These are phyloP conservation scores for Clavispora carvajalis DNA, from an alignment of 805 yeast genomes.

Conservation along the genomic window DNA sequence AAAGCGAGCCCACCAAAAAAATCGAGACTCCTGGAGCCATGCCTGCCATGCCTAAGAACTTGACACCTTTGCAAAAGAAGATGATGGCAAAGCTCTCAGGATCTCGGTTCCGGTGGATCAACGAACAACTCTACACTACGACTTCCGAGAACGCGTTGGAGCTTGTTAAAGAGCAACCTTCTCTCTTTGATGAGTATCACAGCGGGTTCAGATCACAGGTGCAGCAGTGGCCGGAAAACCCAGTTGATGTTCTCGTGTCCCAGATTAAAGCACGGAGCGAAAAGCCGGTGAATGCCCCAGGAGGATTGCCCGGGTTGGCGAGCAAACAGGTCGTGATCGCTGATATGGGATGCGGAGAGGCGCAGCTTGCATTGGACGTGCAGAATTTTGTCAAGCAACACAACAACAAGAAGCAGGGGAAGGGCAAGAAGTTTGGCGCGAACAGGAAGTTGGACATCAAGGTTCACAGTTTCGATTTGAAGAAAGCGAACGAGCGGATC, in stretches of 20 bases:
- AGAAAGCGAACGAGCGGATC: slow-evolving; percentile 80
- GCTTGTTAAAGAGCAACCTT: slow-evolving; percentile 75
- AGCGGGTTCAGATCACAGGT: slow-evolving; percentile 94
- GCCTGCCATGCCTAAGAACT: slow-evolving; percentile 29
- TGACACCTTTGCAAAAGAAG: slow-evolving; percentile 88
- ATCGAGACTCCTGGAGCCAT: slow-evolving; percentile 12
- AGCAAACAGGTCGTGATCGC: slow-evolving; percentile 71
- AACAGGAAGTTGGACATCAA: slow-evolving; percentile 43
- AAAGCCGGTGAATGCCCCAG: slow-evolving; percentile 86
- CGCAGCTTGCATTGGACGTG: slow-evolving; percentile 71
- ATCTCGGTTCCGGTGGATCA: slow-evolving; percentile 95
- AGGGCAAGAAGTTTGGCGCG: slow-evolving; percentile 23
- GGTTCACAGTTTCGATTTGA: slow-evolving; percentile 88
- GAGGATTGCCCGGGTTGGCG: slow-evolving; percentile 82
- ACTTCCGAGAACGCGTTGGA: slow-evolving; percentile 71
- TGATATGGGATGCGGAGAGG: slow-evolving; percentile 99
- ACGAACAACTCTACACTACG: slow-evolving; percentile 91
- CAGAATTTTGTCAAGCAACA: slow-evolving; percentile 39
- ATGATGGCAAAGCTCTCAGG: slow-evolving; percentile 95
- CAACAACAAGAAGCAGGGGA: slow-evolving; percentile 13
- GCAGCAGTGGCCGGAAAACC: slow-evolving; percentile 97
- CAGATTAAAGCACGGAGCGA: slow-evolving; percentile 57
- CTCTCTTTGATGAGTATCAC: slow-evolving; percentile 89
- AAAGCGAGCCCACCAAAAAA: not conserved
- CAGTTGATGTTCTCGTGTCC: slow-evolving; percentile 83